Percentiles rank a stretch among this genome's conserved stretches.
Conservation (phyloP, 192 early-diverging fungal species). For the Obelidium mucronatum region DNA sequence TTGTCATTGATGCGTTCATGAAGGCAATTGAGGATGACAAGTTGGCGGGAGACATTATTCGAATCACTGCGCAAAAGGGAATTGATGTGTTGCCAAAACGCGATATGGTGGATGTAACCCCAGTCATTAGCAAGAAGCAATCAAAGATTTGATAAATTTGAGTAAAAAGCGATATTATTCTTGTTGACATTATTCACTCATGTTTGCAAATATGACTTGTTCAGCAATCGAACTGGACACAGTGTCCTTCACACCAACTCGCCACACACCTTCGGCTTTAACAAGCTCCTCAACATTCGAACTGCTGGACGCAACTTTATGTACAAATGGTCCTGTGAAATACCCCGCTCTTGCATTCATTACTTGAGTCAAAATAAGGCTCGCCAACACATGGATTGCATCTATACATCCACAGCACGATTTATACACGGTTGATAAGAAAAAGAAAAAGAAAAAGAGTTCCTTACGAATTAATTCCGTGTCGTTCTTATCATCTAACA, state of each 20-base stretch:
- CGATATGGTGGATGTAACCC: not conserved
- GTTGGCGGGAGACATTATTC: conserved; percentile 41
- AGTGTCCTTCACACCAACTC: not conserved
- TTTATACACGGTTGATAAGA: no score
- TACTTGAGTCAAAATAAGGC: not conserved
- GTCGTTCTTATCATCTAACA: conserved; percentile 2
- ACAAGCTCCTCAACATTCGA: not conserved
- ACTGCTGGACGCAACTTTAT: not conserved
- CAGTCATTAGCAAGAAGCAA: conserved; percentile 7
- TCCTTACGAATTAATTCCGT: not conserved
- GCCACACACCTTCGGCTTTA: not conserved
- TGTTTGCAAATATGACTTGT: not conserved
- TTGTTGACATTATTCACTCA: no score
- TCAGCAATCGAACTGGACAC: not conserved
- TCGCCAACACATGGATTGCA: not conserved
- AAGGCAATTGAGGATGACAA: conserved; percentile 52
- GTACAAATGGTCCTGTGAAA: not conserved
- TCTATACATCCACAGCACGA: not conserved
- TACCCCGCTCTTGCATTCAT: not conserved
- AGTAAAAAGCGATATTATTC: not conserved
- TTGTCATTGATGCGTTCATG: conserved; percentile 59
- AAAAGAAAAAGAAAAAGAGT: no score
- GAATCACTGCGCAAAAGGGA: conserved; percentile 35
- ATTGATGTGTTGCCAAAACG: conserved; percentile 36
- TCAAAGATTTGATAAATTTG: not conserved